A percentile compares a stretch with the other conserved stretches of the same genome.
Evolutionary conservation across 352 stramenopile species (phyloP).

Genomic region (Phytophthora citricola): DNA sequence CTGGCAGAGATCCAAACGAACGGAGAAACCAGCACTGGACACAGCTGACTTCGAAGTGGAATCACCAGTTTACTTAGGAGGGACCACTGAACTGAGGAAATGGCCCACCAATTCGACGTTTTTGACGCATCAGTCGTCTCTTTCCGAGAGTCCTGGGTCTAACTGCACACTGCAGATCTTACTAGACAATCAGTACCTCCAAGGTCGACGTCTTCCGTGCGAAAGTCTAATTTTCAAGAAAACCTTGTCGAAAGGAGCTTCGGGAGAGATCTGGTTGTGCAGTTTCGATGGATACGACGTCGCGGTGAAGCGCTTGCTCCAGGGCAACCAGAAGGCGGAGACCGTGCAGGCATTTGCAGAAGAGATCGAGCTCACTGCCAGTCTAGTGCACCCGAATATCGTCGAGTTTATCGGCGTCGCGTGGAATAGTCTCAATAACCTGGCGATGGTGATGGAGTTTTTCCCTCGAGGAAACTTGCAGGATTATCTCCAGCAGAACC

Average conservation of each 20-base stretch:
- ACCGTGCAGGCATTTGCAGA: conserved; percentile 43
- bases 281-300: conserved; percentile 39
- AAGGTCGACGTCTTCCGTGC: conserved; percentile 27
- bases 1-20: not conserved
- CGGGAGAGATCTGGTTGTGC: conserved; percentile 50
- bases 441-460: conserved; percentile 45
- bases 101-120: conserved; percentile 26
- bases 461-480: conserved; percentile 30
- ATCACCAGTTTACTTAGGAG: not conserved
- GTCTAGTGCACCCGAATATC: conserved; percentile 59
- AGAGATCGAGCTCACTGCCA: conserved; percentile 63
- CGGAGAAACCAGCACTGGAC: not conserved
- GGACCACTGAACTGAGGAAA: not conserved
- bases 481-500: conserved; percentile 22
- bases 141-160: conserved; percentile 11
- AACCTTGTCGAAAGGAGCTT: conserved; percentile 12
- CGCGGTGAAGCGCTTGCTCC: conserved; percentile 48
- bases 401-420: conserved; percentile 55
- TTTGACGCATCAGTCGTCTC: not conserved
- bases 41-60: not conserved
- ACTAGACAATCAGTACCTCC: conserved; percentile 15
- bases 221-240: conserved; percentile 12
- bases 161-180: conserved; percentile 33
- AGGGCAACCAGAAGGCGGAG: conserved; percentile 33
- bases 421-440: conserved; percentile 47